A percentile compares a stretch with the other conserved stretches of the same genome.
These are phyloP conservation scores for Dactylellina drechsleri DNA, from an alignment of 2,329 filamentous ascomycete species.

Conservation along the genomic window DNA sequence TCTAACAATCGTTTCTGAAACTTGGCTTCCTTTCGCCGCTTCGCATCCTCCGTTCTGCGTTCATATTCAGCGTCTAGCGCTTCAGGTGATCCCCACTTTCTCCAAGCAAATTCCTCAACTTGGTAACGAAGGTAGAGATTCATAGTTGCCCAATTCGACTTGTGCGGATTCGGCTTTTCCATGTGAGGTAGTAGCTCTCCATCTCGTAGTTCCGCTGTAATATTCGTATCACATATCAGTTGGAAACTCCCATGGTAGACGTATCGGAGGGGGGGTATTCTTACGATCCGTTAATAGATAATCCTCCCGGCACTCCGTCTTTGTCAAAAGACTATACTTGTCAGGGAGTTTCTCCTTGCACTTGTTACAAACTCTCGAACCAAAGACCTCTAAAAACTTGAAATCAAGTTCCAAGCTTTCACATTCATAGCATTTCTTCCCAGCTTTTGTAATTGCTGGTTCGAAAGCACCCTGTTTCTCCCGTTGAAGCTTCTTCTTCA, in stretches of 20 bases:
- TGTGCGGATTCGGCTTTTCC: slow-evolving; percentile 91
- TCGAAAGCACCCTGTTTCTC: slow-evolving; percentile 85
- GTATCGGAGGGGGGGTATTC: slow-evolving; percentile 60
- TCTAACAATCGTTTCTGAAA: slow-evolving; percentile 90
- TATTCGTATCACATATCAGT: slow-evolving; percentile 6
- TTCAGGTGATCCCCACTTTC: slow-evolving; percentile 90
- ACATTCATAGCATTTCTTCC: slow-evolving; percentile 86
- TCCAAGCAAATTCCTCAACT: slow-evolving; percentile 92
- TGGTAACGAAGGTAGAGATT: slow-evolving; percentile 95
- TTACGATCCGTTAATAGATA: slow-evolving; percentile 91
- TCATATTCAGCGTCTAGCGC: slow-evolving; percentile 89
- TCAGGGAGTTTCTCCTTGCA: slow-evolving; percentile 93
- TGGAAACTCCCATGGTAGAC: no score
- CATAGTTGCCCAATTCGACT: slow-evolving; percentile 97
- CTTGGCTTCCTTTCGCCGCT: slow-evolving; percentile 86
- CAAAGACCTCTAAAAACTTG: slow-evolving; percentile 89
- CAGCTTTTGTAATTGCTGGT: slow-evolving; percentile 76
- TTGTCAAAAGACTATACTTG: slow-evolving; percentile 93
- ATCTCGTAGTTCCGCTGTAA: slow-evolving; percentile 84
- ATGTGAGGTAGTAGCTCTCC: slow-evolving; percentile 86
- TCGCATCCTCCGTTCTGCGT: slow-evolving; percentile 79
- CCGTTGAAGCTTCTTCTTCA: slow-evolving; percentile 73
- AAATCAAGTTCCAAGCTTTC: slow-evolving; percentile 87
- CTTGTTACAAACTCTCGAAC: slow-evolving; percentile 76
- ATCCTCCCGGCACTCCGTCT: slow-evolving; percentile 94